Conservation (phyloP, 768 basidiomycete species). For the Pisolithus albus region DNA sequence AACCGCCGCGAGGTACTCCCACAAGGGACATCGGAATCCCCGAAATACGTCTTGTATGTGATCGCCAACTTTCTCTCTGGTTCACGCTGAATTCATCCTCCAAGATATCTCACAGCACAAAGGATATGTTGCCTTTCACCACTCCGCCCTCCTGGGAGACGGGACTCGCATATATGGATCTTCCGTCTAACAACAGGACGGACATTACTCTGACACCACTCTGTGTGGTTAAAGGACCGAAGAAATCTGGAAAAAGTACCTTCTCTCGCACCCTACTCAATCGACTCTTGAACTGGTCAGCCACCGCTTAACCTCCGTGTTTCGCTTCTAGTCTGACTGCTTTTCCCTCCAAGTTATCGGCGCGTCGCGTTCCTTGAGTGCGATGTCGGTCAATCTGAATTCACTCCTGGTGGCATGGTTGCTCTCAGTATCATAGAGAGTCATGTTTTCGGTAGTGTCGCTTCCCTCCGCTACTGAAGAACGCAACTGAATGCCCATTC, state of each 20-base stretch:
- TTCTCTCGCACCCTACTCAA: constrained; percentile 74
- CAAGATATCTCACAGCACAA: constrained; percentile 20
- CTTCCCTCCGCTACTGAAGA: background rate
- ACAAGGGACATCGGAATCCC: constrained; percentile 37
- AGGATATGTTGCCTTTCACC: constrained; percentile 28
- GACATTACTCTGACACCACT: constrained; percentile 28
- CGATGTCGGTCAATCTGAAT: constrained; percentile 92
- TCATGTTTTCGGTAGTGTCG: constrained; percentile 59
- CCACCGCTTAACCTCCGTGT: background rate
- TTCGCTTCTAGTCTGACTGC: background rate
- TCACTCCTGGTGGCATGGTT: constrained; percentile 81
- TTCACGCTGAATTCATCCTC: constrained; percentile 8
- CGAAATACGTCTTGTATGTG: constrained; percentile 43
- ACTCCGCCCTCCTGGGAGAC: constrained; percentile 32
- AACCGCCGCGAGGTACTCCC: constrained; percentile 33
- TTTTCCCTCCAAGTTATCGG: constrained; percentile 43
- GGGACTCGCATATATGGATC: constrained; percentile 16
- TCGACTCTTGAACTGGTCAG: constrained; percentile 50
- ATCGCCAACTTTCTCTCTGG: background rate
- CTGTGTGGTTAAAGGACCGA: constrained; percentile 76
- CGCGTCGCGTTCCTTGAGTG: constrained; percentile 90
- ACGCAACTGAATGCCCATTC: background rate
- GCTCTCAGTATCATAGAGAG: constrained; percentile 64
- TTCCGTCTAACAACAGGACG: background rate
- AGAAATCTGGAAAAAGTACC: constrained; percentile 86